A percentile compares a stretch with the other conserved stretches of the same genome.
Evolutionary conservation across 495 filamentous ascomycete species (phyloP).

Genomic region (Parathielavia appendiculata): DNA sequence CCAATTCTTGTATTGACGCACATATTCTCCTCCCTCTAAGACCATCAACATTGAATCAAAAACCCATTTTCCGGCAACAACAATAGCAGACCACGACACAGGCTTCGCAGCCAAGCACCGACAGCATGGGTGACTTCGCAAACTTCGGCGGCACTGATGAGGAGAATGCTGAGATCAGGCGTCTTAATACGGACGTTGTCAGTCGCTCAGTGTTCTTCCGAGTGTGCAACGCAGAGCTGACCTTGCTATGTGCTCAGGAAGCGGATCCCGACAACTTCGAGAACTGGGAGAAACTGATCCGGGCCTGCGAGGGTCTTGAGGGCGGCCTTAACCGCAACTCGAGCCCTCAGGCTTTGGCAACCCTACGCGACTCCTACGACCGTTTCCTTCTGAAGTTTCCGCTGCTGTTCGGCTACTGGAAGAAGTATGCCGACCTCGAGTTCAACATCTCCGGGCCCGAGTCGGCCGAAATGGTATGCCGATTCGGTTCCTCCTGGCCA

Average conservation of each 20-base stretch:
- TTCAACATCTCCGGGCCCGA: conserved; percentile 96
- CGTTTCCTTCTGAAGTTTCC: conserved; percentile 93
- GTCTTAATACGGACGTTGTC: conserved; percentile 74
- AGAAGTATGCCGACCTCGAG: conserved; percentile 97
- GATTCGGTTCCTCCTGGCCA: neutral
- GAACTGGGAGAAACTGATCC: conserved; percentile 89
- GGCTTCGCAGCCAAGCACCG: neutral
- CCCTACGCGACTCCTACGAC: conserved; percentile 80
- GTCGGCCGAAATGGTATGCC: conserved; percentile 88
- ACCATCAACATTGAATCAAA: neutral
- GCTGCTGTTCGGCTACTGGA: conserved; percentile 96
- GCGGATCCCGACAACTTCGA: conserved; percentile 90
- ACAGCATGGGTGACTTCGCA: conserved; percentile 42
- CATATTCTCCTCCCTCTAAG: neutral
- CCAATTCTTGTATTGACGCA: neutral
- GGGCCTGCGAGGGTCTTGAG: conserved; percentile 75
- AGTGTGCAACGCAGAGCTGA: conserved; percentile 3
- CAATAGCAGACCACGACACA: neutral
- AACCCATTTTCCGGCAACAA: no score
- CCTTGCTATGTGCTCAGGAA: conserved; percentile 34
- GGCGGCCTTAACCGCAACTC: conserved; percentile 95
- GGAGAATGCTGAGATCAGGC: conserved; percentile 78
- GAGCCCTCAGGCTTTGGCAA: conserved; percentile 84
- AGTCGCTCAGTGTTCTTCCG: conserved; percentile 27
- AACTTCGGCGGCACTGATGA: conserved; percentile 75